phyloP scores from a whole-genome alignment of 768 basidiomycete genomes.

The Amanita molliuscula region DNA sequence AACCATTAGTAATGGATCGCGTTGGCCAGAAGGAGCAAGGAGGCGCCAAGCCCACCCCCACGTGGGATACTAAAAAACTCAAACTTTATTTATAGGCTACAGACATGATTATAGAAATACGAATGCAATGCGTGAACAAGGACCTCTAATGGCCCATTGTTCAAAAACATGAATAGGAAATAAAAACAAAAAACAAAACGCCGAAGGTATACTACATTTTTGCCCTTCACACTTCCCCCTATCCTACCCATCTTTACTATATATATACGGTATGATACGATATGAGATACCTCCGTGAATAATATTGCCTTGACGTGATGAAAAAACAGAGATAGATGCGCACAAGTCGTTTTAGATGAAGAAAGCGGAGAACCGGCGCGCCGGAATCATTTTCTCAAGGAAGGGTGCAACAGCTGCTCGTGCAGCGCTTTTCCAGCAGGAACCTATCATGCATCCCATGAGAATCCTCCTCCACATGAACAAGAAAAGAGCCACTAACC shows the following conservation, averaged over 20 bases:
- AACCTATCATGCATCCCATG: slow-evolving; percentile 35
- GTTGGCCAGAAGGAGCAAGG: too few relatives aligned
- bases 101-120: too few relatives aligned
- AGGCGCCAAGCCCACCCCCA: too few relatives aligned
- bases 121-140: too few relatives aligned
- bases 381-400: slow-evolving; percentile 14
- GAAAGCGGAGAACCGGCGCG: not conserved
- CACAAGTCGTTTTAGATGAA: not conserved
- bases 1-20: too few relatives aligned
- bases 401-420: slow-evolving; percentile 77
- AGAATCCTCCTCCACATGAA: slow-evolving; percentile 3
- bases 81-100: too few relatives aligned
- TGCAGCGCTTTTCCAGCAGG: slow-evolving; percentile 92
- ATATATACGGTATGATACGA: not conserved
- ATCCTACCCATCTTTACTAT: not conserved
- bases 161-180: too few relatives aligned
- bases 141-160: not conserved
- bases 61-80: too few relatives aligned
- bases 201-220: not conserved
- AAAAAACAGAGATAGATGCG: not conserved
- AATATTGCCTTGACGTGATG: not conserved
- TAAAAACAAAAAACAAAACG: too few relatives aligned
- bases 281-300: not conserved
- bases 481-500: slow-evolving; percentile 30
- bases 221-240: not conserved